phyloP scores from a whole-genome alignment of 495 filamentous ascomycete genomes.

The Mytilinidion resinicola region DNA sequence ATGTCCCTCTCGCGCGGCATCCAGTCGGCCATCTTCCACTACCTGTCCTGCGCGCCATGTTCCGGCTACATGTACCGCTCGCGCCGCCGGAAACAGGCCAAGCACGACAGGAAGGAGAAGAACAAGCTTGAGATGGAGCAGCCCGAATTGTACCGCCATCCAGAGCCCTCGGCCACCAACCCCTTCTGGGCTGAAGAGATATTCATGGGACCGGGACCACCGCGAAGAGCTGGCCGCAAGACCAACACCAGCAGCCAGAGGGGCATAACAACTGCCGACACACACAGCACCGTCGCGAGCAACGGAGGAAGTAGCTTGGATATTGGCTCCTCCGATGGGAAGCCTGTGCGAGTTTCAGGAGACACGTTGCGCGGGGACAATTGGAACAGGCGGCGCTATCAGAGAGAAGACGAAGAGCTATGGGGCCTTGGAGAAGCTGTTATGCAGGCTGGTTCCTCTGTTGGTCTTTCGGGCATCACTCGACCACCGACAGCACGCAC shows the following conservation, averaged over 20 bases:
- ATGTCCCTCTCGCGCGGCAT: conserved; percentile 33
- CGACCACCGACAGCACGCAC: conserved; percentile 30
- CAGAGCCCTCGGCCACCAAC: conserved; percentile 76
- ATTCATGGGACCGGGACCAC: conserved; percentile 64
- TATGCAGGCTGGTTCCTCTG: conserved; percentile 44
- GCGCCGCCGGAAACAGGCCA: conserved; percentile 60
- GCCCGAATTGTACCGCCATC: conserved; percentile 68
- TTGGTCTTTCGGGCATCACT: conserved; percentile 48
- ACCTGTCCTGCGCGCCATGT: conserved; percentile 78
- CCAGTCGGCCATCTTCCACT: conserved; percentile 84
- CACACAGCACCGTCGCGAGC: conserved; percentile 22
- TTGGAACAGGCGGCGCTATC: conserved; percentile 69
- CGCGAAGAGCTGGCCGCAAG: conserved; percentile 50
- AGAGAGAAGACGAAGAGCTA: conserved; percentile 77
- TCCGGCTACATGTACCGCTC: conserved; percentile 54
- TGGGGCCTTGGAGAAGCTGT: conserved; percentile 50
- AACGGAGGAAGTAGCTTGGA: conserved; percentile 23
- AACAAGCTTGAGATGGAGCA: conserved; percentile 56
- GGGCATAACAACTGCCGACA: conserved; percentile 43
- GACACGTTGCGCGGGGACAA: conserved; percentile 44
- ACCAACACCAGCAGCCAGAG: conserved; percentile 47
- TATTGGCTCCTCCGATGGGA: conserved; percentile 11
- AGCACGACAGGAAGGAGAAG: conserved; percentile 53
- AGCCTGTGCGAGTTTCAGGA: conserved; percentile 17
- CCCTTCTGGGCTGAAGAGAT: conserved; percentile 84